Evolutionary conservation across 1,284 basidiomycete species (phyloP).

Genomic region (Cutaneotrichosporon sp.): DNA sequence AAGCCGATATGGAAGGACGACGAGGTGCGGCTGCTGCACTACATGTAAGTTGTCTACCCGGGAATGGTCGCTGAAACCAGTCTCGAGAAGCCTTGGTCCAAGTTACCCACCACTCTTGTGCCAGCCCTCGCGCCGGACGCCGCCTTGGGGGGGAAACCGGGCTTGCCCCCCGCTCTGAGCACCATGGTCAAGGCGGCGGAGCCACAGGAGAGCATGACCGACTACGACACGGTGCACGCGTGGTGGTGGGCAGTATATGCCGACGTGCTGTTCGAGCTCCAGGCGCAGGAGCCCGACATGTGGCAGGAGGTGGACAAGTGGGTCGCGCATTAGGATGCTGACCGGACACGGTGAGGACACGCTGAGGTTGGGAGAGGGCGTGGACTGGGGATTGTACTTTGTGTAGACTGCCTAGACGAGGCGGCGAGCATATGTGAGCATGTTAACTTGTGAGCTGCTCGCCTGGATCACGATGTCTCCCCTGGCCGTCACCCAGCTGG

Average conservation of each 20-base stretch:
- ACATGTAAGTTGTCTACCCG: constrained; percentile 51
- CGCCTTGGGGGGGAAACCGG: not conserved
- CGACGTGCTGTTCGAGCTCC: constrained; percentile 42
- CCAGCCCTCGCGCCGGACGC: not conserved
- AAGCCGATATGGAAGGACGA: constrained; percentile 53
- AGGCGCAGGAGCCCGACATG: constrained; percentile 29
- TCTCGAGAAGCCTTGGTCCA: constrained; percentile 52
- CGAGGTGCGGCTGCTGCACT: constrained; percentile 53
- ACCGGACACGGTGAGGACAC: too few relatives aligned
- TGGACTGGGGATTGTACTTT: too few relatives aligned
- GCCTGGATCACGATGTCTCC: too few relatives aligned
- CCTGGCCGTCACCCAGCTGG: too few relatives aligned
- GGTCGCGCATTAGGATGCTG: constrained; percentile 28
- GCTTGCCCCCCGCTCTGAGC: constrained; percentile 33
- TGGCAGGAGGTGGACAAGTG: constrained; percentile 44
- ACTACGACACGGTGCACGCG: constrained; percentile 45
- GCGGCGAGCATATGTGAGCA: too few relatives aligned
- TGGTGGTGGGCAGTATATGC: constrained; percentile 56
- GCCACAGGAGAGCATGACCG: constrained; percentile 35
- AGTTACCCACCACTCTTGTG: constrained; percentile 21
- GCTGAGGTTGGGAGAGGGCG: too few relatives aligned
- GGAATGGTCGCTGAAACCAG: constrained; percentile 27
- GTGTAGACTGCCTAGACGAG: too few relatives aligned
- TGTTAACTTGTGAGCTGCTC: too few relatives aligned
- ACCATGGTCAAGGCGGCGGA: constrained; percentile 31